Conservation (phyloP, 83 land plant genomes). For the Picea abies region DNA sequence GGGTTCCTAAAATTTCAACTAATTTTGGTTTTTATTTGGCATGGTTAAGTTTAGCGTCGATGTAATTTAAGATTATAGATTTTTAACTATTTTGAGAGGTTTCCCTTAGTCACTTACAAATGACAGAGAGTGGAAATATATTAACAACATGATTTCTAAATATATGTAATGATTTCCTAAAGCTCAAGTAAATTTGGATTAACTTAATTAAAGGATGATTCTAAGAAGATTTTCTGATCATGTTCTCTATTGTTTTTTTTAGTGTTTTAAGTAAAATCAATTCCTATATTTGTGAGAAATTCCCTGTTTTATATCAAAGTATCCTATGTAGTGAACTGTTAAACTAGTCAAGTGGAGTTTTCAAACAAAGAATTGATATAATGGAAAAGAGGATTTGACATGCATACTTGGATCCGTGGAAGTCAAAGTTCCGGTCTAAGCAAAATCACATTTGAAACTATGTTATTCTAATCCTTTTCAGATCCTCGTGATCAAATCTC, state of each 20-base stretch:
- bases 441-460: conserved; percentile 47
- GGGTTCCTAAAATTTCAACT: neutral
- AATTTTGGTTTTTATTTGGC: too few relatives aligned
- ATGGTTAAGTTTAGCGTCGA: too few relatives aligned
- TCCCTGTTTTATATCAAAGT: neutral
- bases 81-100: too few relatives aligned
- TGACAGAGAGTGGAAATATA: too few relatives aligned
- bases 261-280: neutral
- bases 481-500: too few relatives aligned
- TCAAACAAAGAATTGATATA: neutral
- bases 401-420: conserved; percentile 58
- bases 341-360: neutral
- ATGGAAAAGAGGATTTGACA: neutral
- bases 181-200: neutral
- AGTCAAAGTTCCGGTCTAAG: conserved; percentile 50
- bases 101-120: too few relatives aligned
- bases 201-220: neutral
- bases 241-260: neutral
- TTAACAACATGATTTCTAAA: too few relatives aligned
- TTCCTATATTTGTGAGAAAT: neutral
- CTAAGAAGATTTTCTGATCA: neutral
- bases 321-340: neutral
- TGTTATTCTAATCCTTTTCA: too few relatives aligned
- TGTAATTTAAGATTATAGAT: too few relatives aligned
- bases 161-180: too few relatives aligned